Conservation (phyloP, 495 filamentous ascomycete genomes). For the Daldinia bambusicola region DNA sequence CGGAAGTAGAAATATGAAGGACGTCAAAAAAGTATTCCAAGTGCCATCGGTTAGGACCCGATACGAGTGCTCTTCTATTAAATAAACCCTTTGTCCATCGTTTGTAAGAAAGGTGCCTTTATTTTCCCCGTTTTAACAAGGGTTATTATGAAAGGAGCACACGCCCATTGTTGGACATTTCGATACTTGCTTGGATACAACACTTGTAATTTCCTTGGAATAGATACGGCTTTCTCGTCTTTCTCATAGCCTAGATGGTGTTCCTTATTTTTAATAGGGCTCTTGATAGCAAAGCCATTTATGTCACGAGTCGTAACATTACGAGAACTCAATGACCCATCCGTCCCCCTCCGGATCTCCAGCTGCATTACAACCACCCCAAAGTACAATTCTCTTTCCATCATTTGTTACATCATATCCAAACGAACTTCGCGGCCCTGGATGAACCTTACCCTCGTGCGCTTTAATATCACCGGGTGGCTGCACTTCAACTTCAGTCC, state of each 20-base stretch:
- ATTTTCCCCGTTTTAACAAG: not conserved
- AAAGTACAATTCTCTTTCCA: conserved; percentile 59
- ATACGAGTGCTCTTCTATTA: conserved; percentile 6
- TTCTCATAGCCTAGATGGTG: not conserved
- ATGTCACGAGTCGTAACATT: not conserved
- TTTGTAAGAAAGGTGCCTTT: not conserved
- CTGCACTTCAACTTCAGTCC: conserved; percentile 61
- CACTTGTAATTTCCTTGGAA: not conserved
- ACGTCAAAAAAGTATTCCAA: not conserved
- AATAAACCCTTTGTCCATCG: conserved; percentile 15
- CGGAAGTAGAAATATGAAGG: not conserved
- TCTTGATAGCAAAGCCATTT: not conserved
- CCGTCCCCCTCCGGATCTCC: conserved; percentile 63
- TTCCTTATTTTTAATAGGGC: not conserved
- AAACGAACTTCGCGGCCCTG: conserved; percentile 61
- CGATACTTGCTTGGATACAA: not conserved
- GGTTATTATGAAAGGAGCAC: conserved; percentile 5
- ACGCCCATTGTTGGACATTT: conserved; percentile 4
- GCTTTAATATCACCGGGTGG: conserved; percentile 52
- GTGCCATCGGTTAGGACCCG: not conserved
- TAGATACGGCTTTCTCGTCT: not conserved
- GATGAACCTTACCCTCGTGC: conserved; percentile 61
- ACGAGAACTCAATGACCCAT: conserved; percentile 60
- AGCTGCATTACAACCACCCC: conserved; percentile 62
- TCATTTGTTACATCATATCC: conserved; percentile 55